Conservation (phyloP, 129 eudicot species). For the Tanacetum coccineum region DNA sequence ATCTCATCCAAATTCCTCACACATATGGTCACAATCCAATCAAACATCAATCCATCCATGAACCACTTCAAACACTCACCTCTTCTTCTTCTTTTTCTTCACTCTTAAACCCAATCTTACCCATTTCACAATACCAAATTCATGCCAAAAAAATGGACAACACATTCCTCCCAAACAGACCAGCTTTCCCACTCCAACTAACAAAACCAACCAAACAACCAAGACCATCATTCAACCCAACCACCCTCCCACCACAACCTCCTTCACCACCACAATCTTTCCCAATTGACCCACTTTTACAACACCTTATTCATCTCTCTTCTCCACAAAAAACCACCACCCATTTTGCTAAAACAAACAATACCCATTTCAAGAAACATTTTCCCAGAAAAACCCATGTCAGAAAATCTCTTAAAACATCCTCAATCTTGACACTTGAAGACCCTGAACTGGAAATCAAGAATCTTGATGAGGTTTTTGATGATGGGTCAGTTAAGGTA, state of each 20-base stretch:
- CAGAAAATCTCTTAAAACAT: constrained; percentile 22
- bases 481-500: constrained; percentile 53
- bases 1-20: constrained; percentile 30
- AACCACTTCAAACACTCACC: background rate
- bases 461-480: constrained; percentile 12
- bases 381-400: constrained; percentile 16
- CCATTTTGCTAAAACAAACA: constrained; percentile 18
- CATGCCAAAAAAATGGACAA: constrained; percentile 61
- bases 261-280: constrained; percentile 46
- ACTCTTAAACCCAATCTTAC: too few relatives aligned
- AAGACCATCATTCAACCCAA: constrained; percentile 47
- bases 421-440: constrained; percentile 29
- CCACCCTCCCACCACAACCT: constrained; percentile 58
- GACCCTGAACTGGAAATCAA: constrained; percentile 22
- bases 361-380: constrained; percentile 29
- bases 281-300: constrained; percentile 68
- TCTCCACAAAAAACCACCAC: constrained; percentile 41
- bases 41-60: too few relatives aligned
- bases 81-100: background rate
- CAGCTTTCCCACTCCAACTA: constrained; percentile 62
- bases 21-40: constrained; percentile 34
- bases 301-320: constrained; percentile 63
- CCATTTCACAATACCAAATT: too few relatives aligned
- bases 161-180: constrained; percentile 62
- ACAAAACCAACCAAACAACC: constrained; percentile 43